These are phyloP conservation scores for Trichoderma atroviride DNA, from an alignment of 2,329 filamentous ascomycete species.

Conservation along the genomic window DNA sequence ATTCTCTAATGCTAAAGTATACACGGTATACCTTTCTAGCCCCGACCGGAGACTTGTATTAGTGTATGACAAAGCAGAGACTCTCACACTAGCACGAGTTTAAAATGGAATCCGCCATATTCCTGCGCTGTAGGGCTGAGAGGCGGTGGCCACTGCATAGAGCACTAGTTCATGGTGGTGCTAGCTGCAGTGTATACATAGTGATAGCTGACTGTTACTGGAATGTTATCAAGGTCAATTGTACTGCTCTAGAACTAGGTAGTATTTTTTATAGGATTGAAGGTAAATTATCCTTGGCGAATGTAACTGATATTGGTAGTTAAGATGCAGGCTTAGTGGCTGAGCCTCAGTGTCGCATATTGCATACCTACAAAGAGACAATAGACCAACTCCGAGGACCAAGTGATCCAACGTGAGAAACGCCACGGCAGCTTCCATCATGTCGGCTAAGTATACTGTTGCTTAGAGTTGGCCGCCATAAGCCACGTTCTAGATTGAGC, in stretches of 20 bases:
- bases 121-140: background rate
- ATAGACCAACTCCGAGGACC: background rate
- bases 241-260: no score
- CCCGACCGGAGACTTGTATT: background rate
- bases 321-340: no score
- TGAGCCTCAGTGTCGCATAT: background rate
- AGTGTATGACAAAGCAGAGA: background rate
- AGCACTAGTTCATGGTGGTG: background rate
- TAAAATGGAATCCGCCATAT: background rate
- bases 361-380: background rate
- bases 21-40: background rate
- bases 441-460: background rate
- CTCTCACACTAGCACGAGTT: background rate
- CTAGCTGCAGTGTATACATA: background rate
- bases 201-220: background rate
- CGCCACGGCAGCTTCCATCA: background rate
- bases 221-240: no score
- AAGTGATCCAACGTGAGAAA: conserved; percentile 13
- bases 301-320: no score
- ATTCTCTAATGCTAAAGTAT: background rate
- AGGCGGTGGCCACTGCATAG: background rate
- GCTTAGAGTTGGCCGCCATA: background rate
- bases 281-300: no score
- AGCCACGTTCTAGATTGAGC: background rate
- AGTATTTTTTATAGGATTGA: no score